Evolutionary conservation across 2,329 filamentous ascomycete species (phyloP).

Genomic region (Emergomyces orientalis): DNA sequence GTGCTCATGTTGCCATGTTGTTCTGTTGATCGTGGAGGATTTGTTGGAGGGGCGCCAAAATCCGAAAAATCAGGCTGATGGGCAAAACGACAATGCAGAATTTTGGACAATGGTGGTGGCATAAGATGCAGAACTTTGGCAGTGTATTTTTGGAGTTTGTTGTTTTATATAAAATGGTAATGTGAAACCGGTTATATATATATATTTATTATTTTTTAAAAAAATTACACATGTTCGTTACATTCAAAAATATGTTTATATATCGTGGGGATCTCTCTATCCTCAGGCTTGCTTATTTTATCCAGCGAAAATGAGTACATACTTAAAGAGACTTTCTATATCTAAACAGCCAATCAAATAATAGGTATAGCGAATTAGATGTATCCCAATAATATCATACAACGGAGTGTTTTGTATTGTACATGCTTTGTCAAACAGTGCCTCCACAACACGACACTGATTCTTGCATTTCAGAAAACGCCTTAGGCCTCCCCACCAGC

Average conservation of each 20-base stretch:
- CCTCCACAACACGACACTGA: neutral
- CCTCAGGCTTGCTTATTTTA: too few species aligned
- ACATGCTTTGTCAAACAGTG: neutral
- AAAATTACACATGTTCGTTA: too few species aligned
- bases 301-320: neutral
- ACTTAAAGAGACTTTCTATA: neutral
- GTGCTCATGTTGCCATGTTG: neutral
- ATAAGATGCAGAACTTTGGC: neutral
- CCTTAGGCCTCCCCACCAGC: conserved; percentile 1
- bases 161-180: too few species aligned
- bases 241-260: too few species aligned
- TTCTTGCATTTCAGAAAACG: neutral
- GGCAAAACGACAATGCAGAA: neutral
- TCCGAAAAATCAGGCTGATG: neutral
- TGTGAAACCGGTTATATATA: neutral
- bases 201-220: neutral
- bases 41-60: neutral
- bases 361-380: neutral
- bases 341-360: neutral
- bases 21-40: neutral
- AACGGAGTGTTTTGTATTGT: neutral
- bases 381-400: conserved; percentile 2
- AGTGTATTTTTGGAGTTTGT: too few species aligned
- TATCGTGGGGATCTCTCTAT: too few species aligned
- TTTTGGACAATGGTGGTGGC: neutral